Base-by-base conservation (phyloP, 1,139 yeast genomes). In the Groenewaldozyma sp. region DNA sequence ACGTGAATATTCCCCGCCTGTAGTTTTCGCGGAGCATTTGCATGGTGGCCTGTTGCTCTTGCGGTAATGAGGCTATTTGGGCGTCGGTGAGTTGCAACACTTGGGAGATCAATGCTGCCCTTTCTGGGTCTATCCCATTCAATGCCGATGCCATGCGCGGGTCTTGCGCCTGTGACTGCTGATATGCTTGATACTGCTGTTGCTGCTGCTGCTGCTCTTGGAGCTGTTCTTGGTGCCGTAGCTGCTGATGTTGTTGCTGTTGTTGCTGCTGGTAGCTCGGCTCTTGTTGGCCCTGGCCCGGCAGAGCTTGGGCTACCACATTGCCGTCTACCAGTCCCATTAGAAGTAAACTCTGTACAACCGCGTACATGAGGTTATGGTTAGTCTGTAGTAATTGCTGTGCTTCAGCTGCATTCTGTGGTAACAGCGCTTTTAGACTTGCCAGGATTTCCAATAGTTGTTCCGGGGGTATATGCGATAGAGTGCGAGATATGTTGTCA, bases 281-380 rank as follows among this genome's bases (percentile, higher is more conserved):
- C 6, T 43, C 48, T 9, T 47, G 40, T 13, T 38, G 45, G 14
- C 35, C 40, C 18, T 38, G 41, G 28, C 51, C 45, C 31, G 45
- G 44, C 34, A 67, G 56, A 3, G 67, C 61, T 21, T 51, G 51
- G 13, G 62, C 72, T 4, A 82, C 69, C 16, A 74, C 70, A 10
- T 71, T 74, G n/a, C 74, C 73, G 38, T 69, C 73, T 7, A 78
- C 70, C 6, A 74, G 59, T 26, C 78, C 78, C 53, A 78, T 64
- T 40, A 81, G 63, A 44, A 87, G 62, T 41, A 84, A 63, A 1
- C 82, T 70, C 54, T 88, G 96, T 4, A 88, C 84, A 27, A 87
- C 65, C 0, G 95, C 93, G 55, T 81, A 86, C 1, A 84, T 67
- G 39, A 88, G 64, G 52, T 84, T 95, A 0, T 94, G 94, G 47